Conservation (phyloP, 2,329 filamentous ascomycete genomes). For the Fusarium pseudonygamai region DNA sequence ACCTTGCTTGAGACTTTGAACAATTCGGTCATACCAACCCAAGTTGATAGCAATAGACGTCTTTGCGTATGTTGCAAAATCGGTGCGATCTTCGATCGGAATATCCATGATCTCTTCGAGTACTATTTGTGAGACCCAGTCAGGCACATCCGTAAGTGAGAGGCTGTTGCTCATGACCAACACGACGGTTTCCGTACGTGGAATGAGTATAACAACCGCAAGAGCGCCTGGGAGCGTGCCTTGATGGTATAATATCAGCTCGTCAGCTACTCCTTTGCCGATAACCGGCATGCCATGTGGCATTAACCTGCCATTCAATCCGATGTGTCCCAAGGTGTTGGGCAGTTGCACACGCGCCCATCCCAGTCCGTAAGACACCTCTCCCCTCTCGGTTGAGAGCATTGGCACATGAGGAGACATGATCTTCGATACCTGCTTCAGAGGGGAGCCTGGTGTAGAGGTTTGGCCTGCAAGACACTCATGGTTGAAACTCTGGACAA, state of each 20-base stretch:
- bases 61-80: too few species aligned
- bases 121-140: not conserved
- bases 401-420: not conserved
- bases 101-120: not conserved
- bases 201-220: not conserved
- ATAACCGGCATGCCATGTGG: not conserved
- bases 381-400: not conserved
- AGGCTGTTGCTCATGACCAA: not conserved
- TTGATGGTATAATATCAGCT: not conserved
- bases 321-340: not conserved
- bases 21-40: not conserved
- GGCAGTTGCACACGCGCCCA: not conserved
- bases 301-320: not conserved
- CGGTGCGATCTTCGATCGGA: not conserved
- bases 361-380: not conserved
- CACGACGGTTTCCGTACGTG: not conserved
- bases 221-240: not conserved
- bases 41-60: not conserved
- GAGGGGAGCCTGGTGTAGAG: not conserved
- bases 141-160: not conserved
- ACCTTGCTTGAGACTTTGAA: not conserved
- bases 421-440: not conserved
- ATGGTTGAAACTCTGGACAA: not conserved
- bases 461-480: not conserved
- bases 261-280: accelerated